These are phyloP conservation scores for Trichoderma arundinaceum DNA, from an alignment of 2,329 filamentous ascomycete genomes.

Conservation along the genomic window DNA sequence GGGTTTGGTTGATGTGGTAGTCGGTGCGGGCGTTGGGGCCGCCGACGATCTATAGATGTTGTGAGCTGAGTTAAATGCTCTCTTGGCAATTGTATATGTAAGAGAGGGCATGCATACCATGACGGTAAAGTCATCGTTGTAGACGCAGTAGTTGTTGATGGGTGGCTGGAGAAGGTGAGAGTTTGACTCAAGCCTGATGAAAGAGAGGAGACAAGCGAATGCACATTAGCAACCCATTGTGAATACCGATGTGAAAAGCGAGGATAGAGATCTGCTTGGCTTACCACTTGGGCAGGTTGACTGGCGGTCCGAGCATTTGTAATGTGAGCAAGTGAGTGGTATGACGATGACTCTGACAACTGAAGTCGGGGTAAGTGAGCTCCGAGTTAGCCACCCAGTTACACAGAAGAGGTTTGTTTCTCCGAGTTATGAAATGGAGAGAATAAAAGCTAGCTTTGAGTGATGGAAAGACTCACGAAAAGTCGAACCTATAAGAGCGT, in stretches of 20 bases:
- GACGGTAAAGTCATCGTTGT: constrained; percentile 81
- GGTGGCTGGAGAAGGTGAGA: constrained; percentile 91
- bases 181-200: constrained; percentile 81
- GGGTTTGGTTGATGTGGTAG: constrained; percentile 96
- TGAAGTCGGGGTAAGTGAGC: constrained; percentile 6
- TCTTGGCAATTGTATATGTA: background rate
- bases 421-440: background rate
- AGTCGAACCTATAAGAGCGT: background rate
- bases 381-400: background rate
- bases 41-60: constrained; percentile 74
- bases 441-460: background rate
- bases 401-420: background rate
- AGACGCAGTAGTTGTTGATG: constrained; percentile 97
- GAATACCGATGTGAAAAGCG: too few relatives aligned
- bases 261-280: constrained; percentile 35
- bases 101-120: constrained; percentile 60
- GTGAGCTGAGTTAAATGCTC: background rate
- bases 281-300: constrained; percentile 66
- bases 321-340: background rate
- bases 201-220: background rate
- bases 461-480: constrained; percentile 5
- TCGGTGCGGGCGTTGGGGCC: constrained; percentile 95
- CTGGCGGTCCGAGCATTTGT: constrained; percentile 55
- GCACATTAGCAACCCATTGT: too few relatives aligned
- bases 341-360: constrained; percentile 16